Evolutionary conservation across 2,329 filamentous ascomycete genomes (phyloP).

Genomic region (Colletotrichum musicola): DNA sequence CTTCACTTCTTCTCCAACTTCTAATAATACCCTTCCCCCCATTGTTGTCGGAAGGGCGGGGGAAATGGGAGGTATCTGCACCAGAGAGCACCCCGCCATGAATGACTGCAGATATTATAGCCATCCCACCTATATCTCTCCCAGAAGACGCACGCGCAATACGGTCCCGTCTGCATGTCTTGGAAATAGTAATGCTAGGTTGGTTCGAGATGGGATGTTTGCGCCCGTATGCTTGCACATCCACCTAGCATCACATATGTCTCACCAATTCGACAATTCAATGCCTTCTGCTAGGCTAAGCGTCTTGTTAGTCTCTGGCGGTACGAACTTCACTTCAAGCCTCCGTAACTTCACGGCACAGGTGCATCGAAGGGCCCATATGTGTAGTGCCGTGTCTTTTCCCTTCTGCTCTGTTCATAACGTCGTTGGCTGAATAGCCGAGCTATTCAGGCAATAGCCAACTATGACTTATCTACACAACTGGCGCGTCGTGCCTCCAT

Average conservation of each 20-base stretch:
- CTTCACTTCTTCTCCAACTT: too few relatives aligned
- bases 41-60: too few relatives aligned
- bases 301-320: neutral
- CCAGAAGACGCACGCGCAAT: neutral
- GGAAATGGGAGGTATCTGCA: too few relatives aligned
- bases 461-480: slow-evolving; percentile 33
- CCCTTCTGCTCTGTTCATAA: slow-evolving; percentile 21
- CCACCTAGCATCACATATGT: neutral
- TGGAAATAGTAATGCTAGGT: neutral
- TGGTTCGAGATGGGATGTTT: neutral
- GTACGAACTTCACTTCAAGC: neutral
- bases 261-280: slow-evolving; percentile 2
- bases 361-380: neutral
- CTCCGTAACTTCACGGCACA: neutral
- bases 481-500: slow-evolving; percentile 11
- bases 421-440: slow-evolving; percentile 12
- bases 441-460: slow-evolving; percentile 37
- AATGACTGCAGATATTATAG: neutral
- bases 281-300: neutral
- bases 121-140: slow-evolving; percentile 2
- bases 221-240: neutral
- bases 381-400: neutral
- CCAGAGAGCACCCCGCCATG: too few relatives aligned
- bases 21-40: too few relatives aligned
- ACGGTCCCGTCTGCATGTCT: slow-evolving; percentile 16